phyloP scores from a whole-genome alignment of 768 basidiomycete genomes.

The Lactifluus pinguis region DNA sequence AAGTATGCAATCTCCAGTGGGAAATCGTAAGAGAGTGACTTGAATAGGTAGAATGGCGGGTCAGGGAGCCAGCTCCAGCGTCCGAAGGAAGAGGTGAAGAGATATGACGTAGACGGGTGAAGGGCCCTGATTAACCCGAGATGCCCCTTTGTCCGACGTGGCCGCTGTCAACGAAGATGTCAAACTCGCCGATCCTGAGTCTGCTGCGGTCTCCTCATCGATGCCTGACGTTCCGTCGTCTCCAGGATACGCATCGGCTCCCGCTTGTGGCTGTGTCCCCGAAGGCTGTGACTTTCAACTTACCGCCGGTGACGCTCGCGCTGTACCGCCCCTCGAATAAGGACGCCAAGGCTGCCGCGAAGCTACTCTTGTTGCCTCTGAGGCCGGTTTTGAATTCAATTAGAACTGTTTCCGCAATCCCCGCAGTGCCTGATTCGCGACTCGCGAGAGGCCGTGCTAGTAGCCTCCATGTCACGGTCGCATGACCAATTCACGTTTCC shows the following conservation, averaged over 20 bases:
- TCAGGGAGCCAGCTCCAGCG: background rate
- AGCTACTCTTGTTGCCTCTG: too few relatives aligned
- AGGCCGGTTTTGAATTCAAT: background rate
- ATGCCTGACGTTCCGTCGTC: background rate
- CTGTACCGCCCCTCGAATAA: too few relatives aligned
- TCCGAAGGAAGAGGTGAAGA: background rate
- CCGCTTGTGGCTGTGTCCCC: background rate
- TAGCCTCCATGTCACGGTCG: background rate
- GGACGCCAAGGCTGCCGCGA: background rate
- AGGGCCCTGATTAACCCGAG: background rate
- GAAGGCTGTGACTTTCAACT: background rate
- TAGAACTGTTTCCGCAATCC: background rate
- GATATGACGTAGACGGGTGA: background rate
- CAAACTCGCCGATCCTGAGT: background rate
- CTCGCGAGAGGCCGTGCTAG: background rate
- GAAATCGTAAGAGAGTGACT: constrained; percentile 51
- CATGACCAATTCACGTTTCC: constrained; percentile 12
- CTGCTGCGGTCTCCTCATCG: background rate
- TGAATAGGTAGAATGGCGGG: constrained; percentile 34
- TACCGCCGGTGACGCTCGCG: too few relatives aligned
- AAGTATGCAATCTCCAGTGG: constrained; percentile 44
- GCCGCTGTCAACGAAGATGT: background rate
- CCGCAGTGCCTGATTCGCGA: background rate
- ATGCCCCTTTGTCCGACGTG: background rate
- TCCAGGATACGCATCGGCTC: background rate